A percentile compares a stretch with the other conserved stretches of the same genome.
Evolutionary conservation across 1,284 basidiomycete genomes (phyloP).

Genomic region (Moesziomyces sp.): DNA sequence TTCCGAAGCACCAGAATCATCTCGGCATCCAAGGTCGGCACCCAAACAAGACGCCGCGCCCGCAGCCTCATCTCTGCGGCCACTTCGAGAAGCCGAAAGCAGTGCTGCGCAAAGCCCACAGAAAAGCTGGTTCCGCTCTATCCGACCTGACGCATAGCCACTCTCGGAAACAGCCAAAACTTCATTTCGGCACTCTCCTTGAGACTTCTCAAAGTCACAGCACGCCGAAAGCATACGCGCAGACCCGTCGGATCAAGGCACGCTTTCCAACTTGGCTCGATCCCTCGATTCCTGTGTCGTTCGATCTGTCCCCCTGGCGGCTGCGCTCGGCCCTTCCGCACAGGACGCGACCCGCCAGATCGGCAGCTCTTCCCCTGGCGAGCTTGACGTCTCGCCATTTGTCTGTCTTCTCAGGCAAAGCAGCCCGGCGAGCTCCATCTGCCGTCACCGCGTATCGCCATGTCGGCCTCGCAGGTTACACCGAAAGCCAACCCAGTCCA

Average conservation of each 20-base stretch:
- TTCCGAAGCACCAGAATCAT: neutral
- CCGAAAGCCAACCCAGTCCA: conserved; percentile 24
- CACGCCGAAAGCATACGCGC: neutral
- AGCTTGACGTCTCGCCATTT: too few species aligned
- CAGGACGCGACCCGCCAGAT: neutral
- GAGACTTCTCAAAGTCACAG: neutral
- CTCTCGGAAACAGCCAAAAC: neutral
- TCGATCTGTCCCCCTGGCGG: conserved; percentile 2
- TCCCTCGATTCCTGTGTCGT: neutral
- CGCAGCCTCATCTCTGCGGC: too few species aligned
- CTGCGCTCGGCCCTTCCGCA: conserved; percentile 11
- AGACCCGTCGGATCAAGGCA: neutral
- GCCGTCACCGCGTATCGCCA: conserved; percentile 8
- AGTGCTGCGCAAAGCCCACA: too few species aligned
- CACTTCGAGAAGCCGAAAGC: too few species aligned
- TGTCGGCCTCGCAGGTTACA: conserved; percentile 41
- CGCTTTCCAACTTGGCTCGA: conserved; percentile 1
- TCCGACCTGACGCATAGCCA: neutral
- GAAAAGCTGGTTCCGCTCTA: conserved; percentile 3
- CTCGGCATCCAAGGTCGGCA: too few species aligned
- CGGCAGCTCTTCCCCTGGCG: too few species aligned
- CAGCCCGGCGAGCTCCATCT: too few species aligned
- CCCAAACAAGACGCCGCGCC: too few species aligned
- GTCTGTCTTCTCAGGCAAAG: too few species aligned
- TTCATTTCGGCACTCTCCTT: conserved; percentile 15